Evolutionary conservation across 768 basidiomycete species (phyloP).

Genomic region (Basidioascus undulatus): DNA sequence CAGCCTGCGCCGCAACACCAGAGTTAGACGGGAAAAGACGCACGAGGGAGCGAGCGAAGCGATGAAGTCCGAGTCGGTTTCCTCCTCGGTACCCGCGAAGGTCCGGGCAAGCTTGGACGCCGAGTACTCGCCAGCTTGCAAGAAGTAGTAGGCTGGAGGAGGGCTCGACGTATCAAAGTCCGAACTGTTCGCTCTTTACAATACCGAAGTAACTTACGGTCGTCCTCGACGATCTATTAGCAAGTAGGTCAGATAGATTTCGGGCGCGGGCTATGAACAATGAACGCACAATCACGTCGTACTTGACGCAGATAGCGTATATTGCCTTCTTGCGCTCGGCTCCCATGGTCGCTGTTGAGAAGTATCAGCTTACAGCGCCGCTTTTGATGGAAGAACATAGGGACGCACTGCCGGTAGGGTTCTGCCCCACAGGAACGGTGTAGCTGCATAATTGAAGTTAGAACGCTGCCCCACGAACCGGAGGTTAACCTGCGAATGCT

Average conservation of each 20-base stretch:
- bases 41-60: slow-evolving; percentile 11
- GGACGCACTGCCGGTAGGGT: slow-evolving; percentile 46
- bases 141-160: slow-evolving; percentile 42
- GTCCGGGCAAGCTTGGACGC: slow-evolving; percentile 19
- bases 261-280: no score
- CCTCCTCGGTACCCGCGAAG: slow-evolving; percentile 11
- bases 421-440: slow-evolving; percentile 61
- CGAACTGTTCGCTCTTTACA: no score
- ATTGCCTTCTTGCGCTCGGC: slow-evolving; percentile 44
- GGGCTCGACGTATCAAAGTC: no score
- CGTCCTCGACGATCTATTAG: slow-evolving; percentile 69
- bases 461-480: background rate
- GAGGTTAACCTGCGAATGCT: background rate
- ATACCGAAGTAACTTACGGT: slow-evolving; percentile 20
- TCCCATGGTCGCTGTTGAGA: slow-evolving; percentile 30
- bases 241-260: no score
- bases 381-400: background rate
- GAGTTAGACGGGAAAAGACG: no score
- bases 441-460: slow-evolving; percentile 8
- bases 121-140: slow-evolving; percentile 35
- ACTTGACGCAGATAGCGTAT: slow-evolving; percentile 61
- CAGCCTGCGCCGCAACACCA: no score
- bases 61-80: slow-evolving; percentile 20
- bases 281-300: slow-evolving; percentile 47
- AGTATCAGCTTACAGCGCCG: no score